These are phyloP conservation scores for Syzygium oleosum DNA, from an alignment of 345 rosid species.

Conservation along the genomic window DNA sequence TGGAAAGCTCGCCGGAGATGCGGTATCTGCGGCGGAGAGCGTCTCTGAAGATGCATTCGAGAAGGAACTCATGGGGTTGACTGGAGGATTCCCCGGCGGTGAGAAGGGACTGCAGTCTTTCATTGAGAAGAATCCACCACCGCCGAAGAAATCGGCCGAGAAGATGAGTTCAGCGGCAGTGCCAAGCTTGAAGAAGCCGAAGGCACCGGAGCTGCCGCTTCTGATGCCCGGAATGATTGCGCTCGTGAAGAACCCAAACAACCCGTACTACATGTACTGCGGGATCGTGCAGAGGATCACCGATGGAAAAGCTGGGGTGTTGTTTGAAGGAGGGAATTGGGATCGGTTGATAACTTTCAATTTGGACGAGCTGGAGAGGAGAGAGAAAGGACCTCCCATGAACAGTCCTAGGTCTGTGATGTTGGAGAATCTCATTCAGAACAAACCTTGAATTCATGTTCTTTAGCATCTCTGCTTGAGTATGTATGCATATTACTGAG, in stretches of 20 bases:
- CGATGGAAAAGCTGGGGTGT: conserved; percentile 84
- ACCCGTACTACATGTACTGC: conserved; percentile 76
- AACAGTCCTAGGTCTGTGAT: conserved; percentile 72
- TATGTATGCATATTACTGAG: neutral
- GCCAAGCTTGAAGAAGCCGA: conserved; percentile 40
- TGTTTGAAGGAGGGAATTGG: conserved; percentile 89
- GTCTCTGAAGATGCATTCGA: conserved; percentile 62
- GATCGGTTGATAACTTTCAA: conserved; percentile 69
- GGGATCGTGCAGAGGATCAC: conserved; percentile 92
- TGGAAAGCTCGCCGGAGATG: neutral
- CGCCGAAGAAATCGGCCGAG: conserved; percentile 16
- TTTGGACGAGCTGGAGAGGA: conserved; percentile 72
- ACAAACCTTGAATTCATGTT: conserved; percentile 8
- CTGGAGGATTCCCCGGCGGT: conserved; percentile 88
- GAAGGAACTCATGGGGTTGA: conserved; percentile 84
- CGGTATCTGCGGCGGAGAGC: neutral
- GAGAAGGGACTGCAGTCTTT: conserved; percentile 64
- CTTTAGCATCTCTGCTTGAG: neutral
- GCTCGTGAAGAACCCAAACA: conserved; percentile 66
- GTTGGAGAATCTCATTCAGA: conserved; percentile 44
- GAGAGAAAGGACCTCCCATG: conserved; percentile 81
- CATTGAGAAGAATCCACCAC: conserved; percentile 71
- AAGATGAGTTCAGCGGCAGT: neutral
- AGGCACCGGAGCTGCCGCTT: conserved; percentile 64
- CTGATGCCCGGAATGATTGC: conserved; percentile 93